Percentiles rank a stretch among this genome's conserved stretches.
Evolutionary conservation across 1,284 basidiomycete species (phyloP).

Genomic region (Hemileia vastatrix): DNA sequence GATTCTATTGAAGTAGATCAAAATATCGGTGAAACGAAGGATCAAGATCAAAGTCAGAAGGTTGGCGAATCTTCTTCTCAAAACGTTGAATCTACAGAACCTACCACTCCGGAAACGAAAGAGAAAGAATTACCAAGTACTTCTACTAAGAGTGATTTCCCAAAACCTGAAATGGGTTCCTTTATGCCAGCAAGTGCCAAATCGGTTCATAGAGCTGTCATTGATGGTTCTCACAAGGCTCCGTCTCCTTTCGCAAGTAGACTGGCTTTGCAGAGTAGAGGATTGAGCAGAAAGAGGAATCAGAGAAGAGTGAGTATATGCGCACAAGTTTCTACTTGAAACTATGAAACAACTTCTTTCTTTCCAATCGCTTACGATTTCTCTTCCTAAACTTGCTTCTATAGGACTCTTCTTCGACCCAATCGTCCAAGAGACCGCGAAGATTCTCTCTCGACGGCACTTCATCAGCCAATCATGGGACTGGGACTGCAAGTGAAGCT

Average conservation of each 20-base stretch:
- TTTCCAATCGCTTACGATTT: not conserved
- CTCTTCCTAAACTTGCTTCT: conserved; percentile 10
- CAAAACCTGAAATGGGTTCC: conserved; percentile 35
- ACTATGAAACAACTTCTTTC: not conserved
- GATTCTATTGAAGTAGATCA: not conserved
- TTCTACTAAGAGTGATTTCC: not conserved
- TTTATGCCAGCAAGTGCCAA: conserved; percentile 38
- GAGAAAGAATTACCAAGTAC: not conserved
- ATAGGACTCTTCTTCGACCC: conserved; percentile 5
- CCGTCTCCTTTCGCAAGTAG: too few relatives aligned
- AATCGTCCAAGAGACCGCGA: conserved; percentile 29
- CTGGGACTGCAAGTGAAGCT: conserved; percentile 30
- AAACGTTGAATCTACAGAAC: not conserved
- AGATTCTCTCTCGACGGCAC: conserved; percentile 23
- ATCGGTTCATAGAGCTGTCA: too few relatives aligned
- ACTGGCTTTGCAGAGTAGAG: too few relatives aligned
- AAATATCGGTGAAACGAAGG: not conserved
- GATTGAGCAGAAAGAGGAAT: too few relatives aligned
- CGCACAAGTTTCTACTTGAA: too few relatives aligned
- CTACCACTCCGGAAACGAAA: not conserved
- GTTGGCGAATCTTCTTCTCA: not conserved
- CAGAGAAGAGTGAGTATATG: too few relatives aligned
- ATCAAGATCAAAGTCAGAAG: not conserved
- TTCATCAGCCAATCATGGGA: conserved; percentile 25
- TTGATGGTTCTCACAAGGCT: too few relatives aligned